Percentiles rank a stretch among this genome's conserved stretches.
These are phyloP conservation scores for Rubia occidens DNA, from an alignment of 305 asterid genomes.

Conservation along the genomic window DNA sequence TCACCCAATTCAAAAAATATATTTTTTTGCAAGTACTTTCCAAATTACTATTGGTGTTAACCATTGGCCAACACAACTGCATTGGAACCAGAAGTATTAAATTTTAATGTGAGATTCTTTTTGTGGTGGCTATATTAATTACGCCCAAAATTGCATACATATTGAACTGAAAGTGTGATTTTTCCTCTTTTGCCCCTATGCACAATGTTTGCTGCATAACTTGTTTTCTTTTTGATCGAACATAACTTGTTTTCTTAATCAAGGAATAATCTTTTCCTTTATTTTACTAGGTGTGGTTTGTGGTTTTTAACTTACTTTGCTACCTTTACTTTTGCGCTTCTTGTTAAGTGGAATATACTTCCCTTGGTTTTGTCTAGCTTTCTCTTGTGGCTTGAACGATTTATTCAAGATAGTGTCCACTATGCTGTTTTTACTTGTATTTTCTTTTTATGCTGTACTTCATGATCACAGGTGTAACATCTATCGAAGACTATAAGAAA, in stretches of 20 bases:
- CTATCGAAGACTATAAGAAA: constrained; percentile 34
- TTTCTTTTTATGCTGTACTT: neutral
- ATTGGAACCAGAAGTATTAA: neutral
- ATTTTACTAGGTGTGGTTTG: neutral
- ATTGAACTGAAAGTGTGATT: neutral
- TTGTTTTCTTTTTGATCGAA: neutral
- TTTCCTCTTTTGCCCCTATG: neutral
- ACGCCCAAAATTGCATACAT: neutral
- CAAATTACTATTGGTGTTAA: neutral
- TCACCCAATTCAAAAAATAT: neutral
- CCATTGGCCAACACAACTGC: neutral
- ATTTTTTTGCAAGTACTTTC: neutral
- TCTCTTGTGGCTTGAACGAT: neutral
- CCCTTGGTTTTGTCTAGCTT: neutral
- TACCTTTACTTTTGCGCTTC: neutral
- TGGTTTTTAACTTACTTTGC: neutral
- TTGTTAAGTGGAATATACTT: neutral
- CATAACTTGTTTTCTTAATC: neutral
- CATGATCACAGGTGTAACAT: constrained; percentile 35
- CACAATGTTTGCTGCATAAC: neutral
- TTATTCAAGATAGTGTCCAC: neutral
- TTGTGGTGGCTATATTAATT: neutral
- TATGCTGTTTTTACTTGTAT: neutral
- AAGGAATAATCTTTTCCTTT: neutral
- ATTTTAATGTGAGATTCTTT: neutral